Percentiles rank a stretch among this genome's conserved stretches.
Conservation (phyloP, 306 rosid genomes). For the Fragaria iinumae region DNA sequence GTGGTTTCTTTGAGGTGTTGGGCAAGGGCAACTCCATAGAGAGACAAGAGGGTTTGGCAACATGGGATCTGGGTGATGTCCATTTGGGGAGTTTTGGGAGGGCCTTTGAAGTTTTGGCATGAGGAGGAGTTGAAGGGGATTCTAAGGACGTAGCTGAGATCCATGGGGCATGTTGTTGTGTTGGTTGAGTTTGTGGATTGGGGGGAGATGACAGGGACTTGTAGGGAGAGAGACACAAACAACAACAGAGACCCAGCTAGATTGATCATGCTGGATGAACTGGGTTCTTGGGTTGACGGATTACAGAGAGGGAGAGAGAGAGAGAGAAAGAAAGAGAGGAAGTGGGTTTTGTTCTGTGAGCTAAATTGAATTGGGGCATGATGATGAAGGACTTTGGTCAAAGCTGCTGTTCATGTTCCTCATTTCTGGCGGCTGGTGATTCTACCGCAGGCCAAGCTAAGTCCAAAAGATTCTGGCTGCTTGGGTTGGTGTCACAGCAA, state of each 20-base stretch:
- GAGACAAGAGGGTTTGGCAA: conserved; percentile 59
- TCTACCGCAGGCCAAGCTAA: background rate
- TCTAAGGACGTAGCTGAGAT: conserved; percentile 57
- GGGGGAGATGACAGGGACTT: background rate
- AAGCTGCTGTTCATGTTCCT: background rate
- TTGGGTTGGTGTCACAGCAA: background rate
- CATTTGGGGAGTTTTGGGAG: conserved; percentile 6
- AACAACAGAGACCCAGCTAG: background rate
- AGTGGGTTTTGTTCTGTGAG: background rate
- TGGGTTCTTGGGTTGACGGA: background rate
- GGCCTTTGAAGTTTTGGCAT: conserved; percentile 43
- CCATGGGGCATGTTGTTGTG: conserved; percentile 54
- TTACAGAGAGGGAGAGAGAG: too few relatives aligned
- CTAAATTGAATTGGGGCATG: background rate
- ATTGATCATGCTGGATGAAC: background rate
- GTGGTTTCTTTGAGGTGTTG: conserved; percentile 70
- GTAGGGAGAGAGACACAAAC: background rate
- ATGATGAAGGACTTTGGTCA: background rate
- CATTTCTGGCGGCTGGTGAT: conserved; percentile 6
- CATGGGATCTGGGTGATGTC: conserved; percentile 31
- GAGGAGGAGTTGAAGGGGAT: conserved; percentile 67
- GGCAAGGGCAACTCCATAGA: conserved; percentile 55
- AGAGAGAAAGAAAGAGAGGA: background rate
- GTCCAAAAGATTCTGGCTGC: background rate
- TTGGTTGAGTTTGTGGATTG: conserved; percentile 3